Evolutionary conservation across 2,329 filamentous ascomycete species (phyloP), one percentile per base, ranked within the genome.

Genomic region (Ophiostoma angusticollis): DNA sequence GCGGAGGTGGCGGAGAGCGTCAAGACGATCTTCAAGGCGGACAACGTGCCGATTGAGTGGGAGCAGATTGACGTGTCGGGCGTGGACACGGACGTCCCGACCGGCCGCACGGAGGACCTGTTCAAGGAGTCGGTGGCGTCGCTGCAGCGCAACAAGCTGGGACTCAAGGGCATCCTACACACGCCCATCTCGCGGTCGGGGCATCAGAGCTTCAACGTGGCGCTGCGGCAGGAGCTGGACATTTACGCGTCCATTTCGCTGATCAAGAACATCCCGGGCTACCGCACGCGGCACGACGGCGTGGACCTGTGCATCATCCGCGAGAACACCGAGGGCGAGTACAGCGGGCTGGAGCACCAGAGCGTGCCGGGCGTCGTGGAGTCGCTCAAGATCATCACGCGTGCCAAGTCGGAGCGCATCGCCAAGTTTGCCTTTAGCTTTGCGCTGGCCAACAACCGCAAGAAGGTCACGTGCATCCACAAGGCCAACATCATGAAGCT

Each of bases 401-500:
- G 87, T 55, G 86, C 86, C 64, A 96, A 98, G 76, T 94, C 86
- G 40, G 91, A 98, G 78, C 85, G 91, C 60, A 98, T 98, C 57
- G 85, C 89, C 68, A 94, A 94, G 68, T 98, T 98, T 59, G 91
- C 91, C 50, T 96, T 96, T 63, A 81, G 83, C 59, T 98, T 98
- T 58, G 91, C 91, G 43, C 80, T 96, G 43, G 91, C 91, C 65
- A 98, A 98, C 75, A 89, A 93, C 76, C 79, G 91, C 61, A 89
- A 93, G 74, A 96, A 96, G 82, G 85, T 98, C 42, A 96, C 91
- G 51, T 95, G 89, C 71, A 96, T 98, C 60, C 91, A 98, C 81
- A 98, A 98, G 77, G 91, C 91, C 67, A 98, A 98, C 75, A 98
- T 98, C 71, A 98, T 98, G 91, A 98, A 98, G 77, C 75, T 98